A percentile compares a stretch with the other conserved stretches of the same genome.
Evolutionary conservation across 257 asterid species (phyloP).

Genomic region (Phtheirospermum japonicum): DNA sequence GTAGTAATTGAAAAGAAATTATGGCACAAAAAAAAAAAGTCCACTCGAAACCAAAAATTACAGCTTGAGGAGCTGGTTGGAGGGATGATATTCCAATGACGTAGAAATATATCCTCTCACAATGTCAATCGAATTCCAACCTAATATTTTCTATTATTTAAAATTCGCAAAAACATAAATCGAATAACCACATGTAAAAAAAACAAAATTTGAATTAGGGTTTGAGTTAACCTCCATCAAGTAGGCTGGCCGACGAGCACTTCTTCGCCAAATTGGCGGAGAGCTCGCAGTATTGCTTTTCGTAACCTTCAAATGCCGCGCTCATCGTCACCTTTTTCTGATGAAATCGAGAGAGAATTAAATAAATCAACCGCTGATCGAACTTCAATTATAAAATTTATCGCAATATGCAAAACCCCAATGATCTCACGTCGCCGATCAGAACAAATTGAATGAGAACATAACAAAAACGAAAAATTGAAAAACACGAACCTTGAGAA

Average conservation of each 20-base stretch:
- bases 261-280: slow-evolving; percentile 45
- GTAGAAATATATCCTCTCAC: slow-evolving; percentile 11
- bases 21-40: no score
- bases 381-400: slow-evolving; percentile 1
- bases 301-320: slow-evolving; percentile 51
- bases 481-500: slow-evolving; percentile 24
- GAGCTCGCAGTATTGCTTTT: slow-evolving; percentile 60
- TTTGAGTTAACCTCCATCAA: slow-evolving; percentile 40
- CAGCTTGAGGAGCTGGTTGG: no score
- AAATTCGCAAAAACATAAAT: background rate
- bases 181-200: background rate
- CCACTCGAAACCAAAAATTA: no score
- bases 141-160: background rate
- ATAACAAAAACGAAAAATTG: no score
- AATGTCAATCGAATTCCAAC: background rate
- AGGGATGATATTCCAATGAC: no score
- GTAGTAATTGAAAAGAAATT: no score
- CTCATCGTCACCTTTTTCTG: slow-evolving; percentile 41
- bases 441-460: background rate
- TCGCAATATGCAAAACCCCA: background rate
- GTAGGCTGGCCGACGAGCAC: slow-evolving; percentile 34
- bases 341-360: background rate
- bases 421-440: slow-evolving; percentile 3
- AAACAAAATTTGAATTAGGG: slow-evolving; percentile 28
- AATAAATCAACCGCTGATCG: slow-evolving; percentile 24